Evolutionary conservation across 2,329 filamentous ascomycete species (phyloP).

Genomic region (Fusarium sp.): DNA sequence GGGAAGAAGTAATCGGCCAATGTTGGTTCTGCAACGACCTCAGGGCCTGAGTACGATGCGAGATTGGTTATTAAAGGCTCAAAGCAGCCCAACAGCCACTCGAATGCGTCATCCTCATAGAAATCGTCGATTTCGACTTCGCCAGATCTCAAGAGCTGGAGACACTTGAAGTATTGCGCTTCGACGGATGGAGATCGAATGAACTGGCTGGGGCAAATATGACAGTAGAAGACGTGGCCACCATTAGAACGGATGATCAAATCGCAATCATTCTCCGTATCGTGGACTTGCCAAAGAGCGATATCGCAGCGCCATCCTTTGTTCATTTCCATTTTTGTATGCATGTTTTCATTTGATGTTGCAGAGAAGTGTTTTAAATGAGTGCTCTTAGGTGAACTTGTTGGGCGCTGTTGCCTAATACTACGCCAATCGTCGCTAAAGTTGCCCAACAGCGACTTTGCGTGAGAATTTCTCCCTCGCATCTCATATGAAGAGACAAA

Average conservation of each 20-base stretch:
- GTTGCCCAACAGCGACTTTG: neutral
- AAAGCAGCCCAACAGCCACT: neutral
- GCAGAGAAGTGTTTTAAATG: fast-evolving
- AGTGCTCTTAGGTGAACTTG: neutral
- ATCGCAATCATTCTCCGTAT: neutral
- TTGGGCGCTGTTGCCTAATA: neutral
- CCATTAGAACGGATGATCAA: neutral
- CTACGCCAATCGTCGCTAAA: neutral
- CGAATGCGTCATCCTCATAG: neutral
- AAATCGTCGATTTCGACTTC: neutral
- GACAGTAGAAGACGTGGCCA: neutral
- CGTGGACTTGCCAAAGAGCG: neutral
- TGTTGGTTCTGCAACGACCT: neutral
- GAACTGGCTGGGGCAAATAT: neutral
- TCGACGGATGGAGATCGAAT: neutral
- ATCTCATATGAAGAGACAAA: too few species aligned
- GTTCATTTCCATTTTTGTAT: fast-evolving
- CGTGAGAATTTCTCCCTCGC: neutral
- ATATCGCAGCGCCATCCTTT: neutral
- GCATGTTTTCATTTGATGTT: neutral
- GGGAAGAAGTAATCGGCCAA: neutral
- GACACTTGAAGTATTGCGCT: neutral
- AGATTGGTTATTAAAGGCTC: neutral
- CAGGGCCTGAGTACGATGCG: fast-evolving
- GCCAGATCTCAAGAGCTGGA: fast-evolving